Percentiles rank a stretch among this genome's conserved stretches.
Conservation (phyloP, 352 stramenopile genomes). For the Phytophthora pseudosyringae region DNA sequence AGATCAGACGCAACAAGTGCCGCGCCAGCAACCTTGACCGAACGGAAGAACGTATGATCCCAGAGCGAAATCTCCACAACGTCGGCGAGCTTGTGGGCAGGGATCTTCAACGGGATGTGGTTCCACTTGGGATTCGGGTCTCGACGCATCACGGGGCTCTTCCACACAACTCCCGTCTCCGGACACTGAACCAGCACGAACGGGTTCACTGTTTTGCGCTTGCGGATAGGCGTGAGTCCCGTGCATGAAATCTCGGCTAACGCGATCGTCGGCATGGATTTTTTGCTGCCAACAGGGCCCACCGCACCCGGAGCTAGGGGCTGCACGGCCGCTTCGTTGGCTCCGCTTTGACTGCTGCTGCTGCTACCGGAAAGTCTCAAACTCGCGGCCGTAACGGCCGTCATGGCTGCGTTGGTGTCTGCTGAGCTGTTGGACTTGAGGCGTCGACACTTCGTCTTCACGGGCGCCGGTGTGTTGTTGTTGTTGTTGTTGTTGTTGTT, state of each 20-base stretch:
- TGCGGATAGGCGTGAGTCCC: constrained; percentile 53
- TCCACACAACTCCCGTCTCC: constrained; percentile 43
- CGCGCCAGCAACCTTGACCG: constrained; percentile 59
- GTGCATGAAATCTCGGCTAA: constrained; percentile 47
- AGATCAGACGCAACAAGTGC: constrained; percentile 53
- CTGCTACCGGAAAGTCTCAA: constrained; percentile 40
- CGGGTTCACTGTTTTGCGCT: constrained; percentile 64
- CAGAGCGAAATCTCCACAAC: constrained; percentile 70
- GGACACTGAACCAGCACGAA: constrained; percentile 52
- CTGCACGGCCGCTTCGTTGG: constrained; percentile 33
- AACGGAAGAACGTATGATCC: constrained; percentile 71
- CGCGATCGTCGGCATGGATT: constrained; percentile 22
- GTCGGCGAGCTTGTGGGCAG: constrained; percentile 36
- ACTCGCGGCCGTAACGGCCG: constrained; percentile 30
- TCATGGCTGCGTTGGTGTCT: constrained; percentile 28
- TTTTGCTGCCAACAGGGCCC: not conserved
- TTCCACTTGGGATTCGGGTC: constrained; percentile 54
- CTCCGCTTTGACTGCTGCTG: constrained; percentile 40
- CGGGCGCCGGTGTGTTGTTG: constrained; percentile 9
- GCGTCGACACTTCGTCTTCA: constrained; percentile 31
- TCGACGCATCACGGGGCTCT: constrained; percentile 51
- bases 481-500: constrained; percentile 31
- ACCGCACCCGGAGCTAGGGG: constrained; percentile 14
- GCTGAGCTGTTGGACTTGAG: constrained; percentile 36
- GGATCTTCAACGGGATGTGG: constrained; percentile 47